phyloP scores from a whole-genome alignment of 2,329 filamentous ascomycete genomes.

The Allantophomopsis lycopodina region DNA sequence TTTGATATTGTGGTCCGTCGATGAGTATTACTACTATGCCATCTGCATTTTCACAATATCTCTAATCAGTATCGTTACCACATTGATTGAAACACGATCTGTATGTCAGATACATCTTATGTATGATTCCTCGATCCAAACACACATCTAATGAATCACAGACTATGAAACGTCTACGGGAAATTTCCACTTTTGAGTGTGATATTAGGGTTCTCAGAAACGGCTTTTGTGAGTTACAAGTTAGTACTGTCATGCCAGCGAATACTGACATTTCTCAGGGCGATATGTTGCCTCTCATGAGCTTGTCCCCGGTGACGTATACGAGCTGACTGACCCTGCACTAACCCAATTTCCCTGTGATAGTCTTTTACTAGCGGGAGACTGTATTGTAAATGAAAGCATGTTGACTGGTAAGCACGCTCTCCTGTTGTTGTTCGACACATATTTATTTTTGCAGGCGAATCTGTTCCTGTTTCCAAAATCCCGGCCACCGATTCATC shows the following conservation, averaged over 20 bases:
- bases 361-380: constrained; percentile 78
- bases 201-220: constrained; percentile 87
- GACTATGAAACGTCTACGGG: constrained; percentile 81
- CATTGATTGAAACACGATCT: constrained; percentile 77
- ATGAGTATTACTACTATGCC: constrained; percentile 97
- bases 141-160: constrained; percentile 16
- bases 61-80: constrained; percentile 78
- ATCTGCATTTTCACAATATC: constrained; percentile 92
- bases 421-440: not conserved
- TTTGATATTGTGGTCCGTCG: constrained; percentile 84
- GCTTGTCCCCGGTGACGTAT: constrained; percentile 88
- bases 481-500: constrained; percentile 70
- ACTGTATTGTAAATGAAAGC: constrained; percentile 98
- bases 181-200: constrained; percentile 91
- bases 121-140: not conserved
- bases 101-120: constrained; percentile 27
- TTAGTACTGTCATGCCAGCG: not conserved
- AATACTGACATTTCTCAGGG: constrained; percentile 31
- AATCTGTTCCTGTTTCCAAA: constrained; percentile 95
- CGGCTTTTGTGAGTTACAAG: constrained; percentile 61
- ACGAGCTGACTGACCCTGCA: constrained; percentile 89
- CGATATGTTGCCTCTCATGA: constrained; percentile 75
- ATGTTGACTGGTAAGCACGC: constrained; percentile 66
- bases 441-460: constrained; percentile 35
- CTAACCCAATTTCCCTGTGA: constrained; percentile 83